Evolutionary conservation across 2,329 filamentous ascomycete genomes (phyloP).

Genomic region (Sclerotinia spermophila): DNA sequence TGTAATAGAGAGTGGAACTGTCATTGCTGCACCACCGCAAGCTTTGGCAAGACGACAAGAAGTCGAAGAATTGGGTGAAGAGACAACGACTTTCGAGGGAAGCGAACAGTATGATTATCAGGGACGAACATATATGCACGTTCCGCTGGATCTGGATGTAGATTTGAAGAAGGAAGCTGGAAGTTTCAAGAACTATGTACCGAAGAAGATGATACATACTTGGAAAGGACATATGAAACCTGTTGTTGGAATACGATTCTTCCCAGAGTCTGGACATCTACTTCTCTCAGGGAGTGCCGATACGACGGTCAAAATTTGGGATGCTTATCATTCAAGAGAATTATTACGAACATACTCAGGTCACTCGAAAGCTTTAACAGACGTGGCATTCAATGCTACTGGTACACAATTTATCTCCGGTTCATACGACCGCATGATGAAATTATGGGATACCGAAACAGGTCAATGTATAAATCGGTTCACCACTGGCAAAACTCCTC

Average conservation of each 20-base stretch:
- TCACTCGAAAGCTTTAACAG: constrained; percentile 85
- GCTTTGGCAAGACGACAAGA: constrained; percentile 54
- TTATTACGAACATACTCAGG: constrained; percentile 88
- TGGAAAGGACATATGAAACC: constrained; percentile 84
- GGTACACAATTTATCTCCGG: constrained; percentile 86
- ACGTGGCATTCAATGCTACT: constrained; percentile 78
- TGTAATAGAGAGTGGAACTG: constrained; percentile 60
- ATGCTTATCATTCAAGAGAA: constrained; percentile 86
- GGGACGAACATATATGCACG: constrained; percentile 95
- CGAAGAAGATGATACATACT: constrained; percentile 87
- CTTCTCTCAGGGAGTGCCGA: constrained; percentile 88
- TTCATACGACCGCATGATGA: constrained; percentile 93
- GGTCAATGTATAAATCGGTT: constrained; percentile 85
- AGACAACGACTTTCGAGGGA: constrained; percentile 87
- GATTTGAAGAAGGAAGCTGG: constrained; percentile 78
- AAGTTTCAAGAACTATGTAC: constrained; percentile 83
- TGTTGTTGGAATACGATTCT: constrained; percentile 85
- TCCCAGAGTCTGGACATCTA: constrained; percentile 82
- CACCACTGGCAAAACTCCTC: constrained; percentile 89
- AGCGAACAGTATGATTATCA: constrained; percentile 84
- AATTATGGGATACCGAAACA: constrained; percentile 97
- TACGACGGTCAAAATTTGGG: constrained; percentile 87
- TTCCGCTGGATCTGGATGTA: constrained; percentile 85
- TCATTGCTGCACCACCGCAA: constrained; percentile 53
- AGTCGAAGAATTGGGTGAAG: constrained; percentile 59